phyloP scores from a whole-genome alignment of 2,329 filamentous ascomycete species.

The Microsporum ferrugineum region DNA sequence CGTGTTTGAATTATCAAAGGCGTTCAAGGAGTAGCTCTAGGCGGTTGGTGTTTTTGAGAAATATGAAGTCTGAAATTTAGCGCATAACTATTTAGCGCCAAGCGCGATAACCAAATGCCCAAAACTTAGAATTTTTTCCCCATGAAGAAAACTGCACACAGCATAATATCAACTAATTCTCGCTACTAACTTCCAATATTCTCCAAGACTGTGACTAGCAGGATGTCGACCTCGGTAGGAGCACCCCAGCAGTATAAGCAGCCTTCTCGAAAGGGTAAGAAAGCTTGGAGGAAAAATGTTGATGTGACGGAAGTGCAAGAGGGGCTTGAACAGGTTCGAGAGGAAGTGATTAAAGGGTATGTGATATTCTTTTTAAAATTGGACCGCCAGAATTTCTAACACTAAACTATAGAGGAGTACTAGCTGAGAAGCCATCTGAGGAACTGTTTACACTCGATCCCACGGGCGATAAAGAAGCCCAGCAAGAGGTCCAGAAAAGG shows the following conservation, averaged over 20 bases:
- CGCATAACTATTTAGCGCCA: constrained; percentile 6
- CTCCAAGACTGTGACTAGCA: constrained; percentile 1
- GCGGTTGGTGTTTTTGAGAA: neutral
- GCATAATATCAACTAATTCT: neutral
- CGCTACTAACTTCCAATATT: neutral
- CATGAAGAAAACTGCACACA: constrained; percentile 11
- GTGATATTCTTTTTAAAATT: constrained; percentile 10
- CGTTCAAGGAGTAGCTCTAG: neutral
- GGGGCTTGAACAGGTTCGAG: constrained; percentile 71
- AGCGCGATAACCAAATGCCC: constrained; percentile 18
- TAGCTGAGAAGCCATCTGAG: constrained; percentile 69
- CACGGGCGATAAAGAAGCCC: constrained; percentile 55
- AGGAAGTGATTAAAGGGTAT: constrained; percentile 84
- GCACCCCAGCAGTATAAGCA: constrained; percentile 76
- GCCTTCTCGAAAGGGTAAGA: constrained; percentile 91
- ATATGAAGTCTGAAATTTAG: neutral
- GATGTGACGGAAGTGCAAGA: constrained; percentile 76
- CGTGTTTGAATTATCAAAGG: no score
- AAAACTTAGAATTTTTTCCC: constrained; percentile 2
- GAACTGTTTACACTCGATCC: constrained; percentile 80
- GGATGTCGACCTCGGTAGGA: constrained; percentile 26
- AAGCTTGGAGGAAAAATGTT: constrained; percentile 97
- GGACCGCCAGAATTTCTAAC: neutral
- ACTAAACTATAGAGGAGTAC: constrained; percentile 53
- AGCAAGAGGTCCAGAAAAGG: constrained; percentile 52